phyloP scores from a whole-genome alignment of 345 rosid genomes.

The Passiflora organensis region DNA sequence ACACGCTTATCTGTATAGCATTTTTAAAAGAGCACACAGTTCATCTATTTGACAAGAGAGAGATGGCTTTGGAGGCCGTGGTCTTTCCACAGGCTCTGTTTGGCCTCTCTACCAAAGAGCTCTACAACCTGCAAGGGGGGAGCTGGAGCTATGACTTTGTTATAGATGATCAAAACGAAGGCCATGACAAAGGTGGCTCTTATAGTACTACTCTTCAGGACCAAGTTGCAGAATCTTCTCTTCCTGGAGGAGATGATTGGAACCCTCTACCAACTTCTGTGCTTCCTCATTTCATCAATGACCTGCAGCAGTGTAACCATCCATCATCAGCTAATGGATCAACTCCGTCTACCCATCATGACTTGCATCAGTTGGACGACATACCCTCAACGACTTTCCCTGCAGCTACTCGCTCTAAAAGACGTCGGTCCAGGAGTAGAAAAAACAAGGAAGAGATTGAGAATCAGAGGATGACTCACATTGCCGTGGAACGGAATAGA shows the following conservation, averaged over 20 bases:
- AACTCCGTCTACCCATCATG: not conserved
- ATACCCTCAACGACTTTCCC: constrained; percentile 10
- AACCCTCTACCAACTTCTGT: constrained; percentile 21
- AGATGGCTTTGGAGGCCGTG: constrained; percentile 75
- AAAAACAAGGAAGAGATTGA: constrained; percentile 82
- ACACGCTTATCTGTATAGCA: not conserved
- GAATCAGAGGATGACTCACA: constrained; percentile 94
- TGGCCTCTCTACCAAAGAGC: constrained; percentile 37
- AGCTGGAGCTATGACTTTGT: constrained; percentile 32
- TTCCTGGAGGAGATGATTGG: constrained; percentile 23
- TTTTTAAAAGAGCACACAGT: not conserved
- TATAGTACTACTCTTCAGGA: constrained; percentile 35
- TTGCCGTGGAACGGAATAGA: constrained; percentile 94
- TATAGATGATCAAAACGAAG: constrained; percentile 18
- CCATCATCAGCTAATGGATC: constrained; percentile 14
- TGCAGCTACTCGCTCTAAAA: constrained; percentile 25
- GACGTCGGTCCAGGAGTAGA: constrained; percentile 54
- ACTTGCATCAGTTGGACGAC: constrained; percentile 13
- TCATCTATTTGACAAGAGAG: constrained; percentile 7
- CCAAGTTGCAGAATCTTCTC: constrained; percentile 34
- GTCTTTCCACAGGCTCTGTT: constrained; percentile 49
- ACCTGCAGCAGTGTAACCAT: constrained; percentile 13
- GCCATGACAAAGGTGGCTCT: constrained; percentile 13
- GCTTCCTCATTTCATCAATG: constrained; percentile 15
- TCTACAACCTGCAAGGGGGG: constrained; percentile 36